phyloP scores from a whole-genome alignment of 2,329 filamentous ascomycete genomes.

The Colletotrichum lupini region DNA sequence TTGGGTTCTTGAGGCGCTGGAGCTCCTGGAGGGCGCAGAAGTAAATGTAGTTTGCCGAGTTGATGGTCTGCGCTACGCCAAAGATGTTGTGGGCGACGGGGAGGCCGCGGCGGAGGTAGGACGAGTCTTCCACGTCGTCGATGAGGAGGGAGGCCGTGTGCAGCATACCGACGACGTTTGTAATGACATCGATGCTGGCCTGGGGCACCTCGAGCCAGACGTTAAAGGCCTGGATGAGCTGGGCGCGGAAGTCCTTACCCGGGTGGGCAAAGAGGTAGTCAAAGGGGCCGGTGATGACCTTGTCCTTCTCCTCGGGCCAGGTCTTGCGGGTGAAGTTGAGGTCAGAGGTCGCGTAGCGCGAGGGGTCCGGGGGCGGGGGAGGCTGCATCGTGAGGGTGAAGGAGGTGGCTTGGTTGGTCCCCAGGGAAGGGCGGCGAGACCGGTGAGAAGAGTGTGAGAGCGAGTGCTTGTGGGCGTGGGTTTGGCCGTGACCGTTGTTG shows the following conservation, averaged over 20 bases:
- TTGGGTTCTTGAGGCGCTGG: constrained; percentile 74
- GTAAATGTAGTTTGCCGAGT: constrained; percentile 90
- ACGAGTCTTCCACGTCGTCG: constrained; percentile 89
- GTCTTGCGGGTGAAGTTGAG: constrained; percentile 63
- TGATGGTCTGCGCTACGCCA: constrained; percentile 88
- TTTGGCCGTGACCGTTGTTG: constrained; percentile 29
- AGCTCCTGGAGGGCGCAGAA: constrained; percentile 83
- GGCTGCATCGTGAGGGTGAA: constrained; percentile 51
- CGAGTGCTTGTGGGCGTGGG: constrained; percentile 16
- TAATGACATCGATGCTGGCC: constrained; percentile 78
- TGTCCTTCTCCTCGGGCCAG: constrained; percentile 82
- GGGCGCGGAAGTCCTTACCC: constrained; percentile 85
- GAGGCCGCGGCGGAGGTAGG: constrained; percentile 78
- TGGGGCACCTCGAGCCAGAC: constrained; percentile 80
- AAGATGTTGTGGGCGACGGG: constrained; percentile 89
- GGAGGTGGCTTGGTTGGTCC: constrained; percentile 39
- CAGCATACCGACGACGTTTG: constrained; percentile 83
- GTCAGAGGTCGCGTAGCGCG: constrained; percentile 65
- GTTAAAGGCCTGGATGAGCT: constrained; percentile 85
- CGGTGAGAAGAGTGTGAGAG: constrained; percentile 19
- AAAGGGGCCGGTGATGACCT: constrained; percentile 80
- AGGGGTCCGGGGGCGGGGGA: constrained; percentile 58
- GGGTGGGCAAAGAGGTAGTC: constrained; percentile 84
- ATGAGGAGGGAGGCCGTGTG: constrained; percentile 86
- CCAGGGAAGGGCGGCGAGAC: constrained; percentile 33